Evolutionary conservation across 768 basidiomycete genomes (phyloP).

Genomic region (Leccinum barrowsii): DNA sequence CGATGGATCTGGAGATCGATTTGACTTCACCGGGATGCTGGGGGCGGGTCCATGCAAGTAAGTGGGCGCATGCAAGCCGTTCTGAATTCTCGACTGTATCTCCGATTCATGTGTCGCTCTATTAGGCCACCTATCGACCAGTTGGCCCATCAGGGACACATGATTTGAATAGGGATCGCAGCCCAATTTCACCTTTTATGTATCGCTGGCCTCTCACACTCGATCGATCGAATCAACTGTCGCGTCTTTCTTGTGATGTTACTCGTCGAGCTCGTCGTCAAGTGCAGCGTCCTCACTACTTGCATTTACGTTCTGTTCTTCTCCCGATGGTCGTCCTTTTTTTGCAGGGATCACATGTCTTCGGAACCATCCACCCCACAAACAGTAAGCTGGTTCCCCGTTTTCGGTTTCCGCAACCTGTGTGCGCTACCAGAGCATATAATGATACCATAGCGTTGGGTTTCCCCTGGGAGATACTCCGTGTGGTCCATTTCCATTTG

Average conservation of each 20-base stretch:
- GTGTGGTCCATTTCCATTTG: conserved; percentile 6
- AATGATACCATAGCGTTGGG: not conserved
- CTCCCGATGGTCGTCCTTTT: not conserved
- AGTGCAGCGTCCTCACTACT: not conserved
- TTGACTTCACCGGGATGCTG: conserved; percentile 4
- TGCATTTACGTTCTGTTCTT: not conserved
- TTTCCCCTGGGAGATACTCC: not conserved
- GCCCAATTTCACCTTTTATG: not conserved
- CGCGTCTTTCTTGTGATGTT: not conserved
- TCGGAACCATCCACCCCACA: not conserved
- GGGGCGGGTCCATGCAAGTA: not conserved
- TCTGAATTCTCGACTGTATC: not conserved
- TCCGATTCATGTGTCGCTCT: conserved; percentile 4
- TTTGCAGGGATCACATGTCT: not conserved
- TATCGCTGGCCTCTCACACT: not conserved
- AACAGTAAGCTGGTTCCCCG: conserved; percentile 6
- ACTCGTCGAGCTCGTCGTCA: conserved; percentile 1
- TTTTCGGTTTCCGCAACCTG: not conserved
- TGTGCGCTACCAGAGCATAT: not conserved
- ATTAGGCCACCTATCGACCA: conserved; percentile 1
- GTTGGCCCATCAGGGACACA: not conserved
- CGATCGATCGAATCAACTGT: not conserved
- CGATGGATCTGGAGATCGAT: conserved; percentile 16
- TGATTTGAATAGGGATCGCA: not conserved
- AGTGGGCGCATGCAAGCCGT: not conserved